These are phyloP conservation scores for Trichoderma atroviride DNA, from an alignment of 2,329 filamentous ascomycete genomes.

Conservation along the genomic window DNA sequence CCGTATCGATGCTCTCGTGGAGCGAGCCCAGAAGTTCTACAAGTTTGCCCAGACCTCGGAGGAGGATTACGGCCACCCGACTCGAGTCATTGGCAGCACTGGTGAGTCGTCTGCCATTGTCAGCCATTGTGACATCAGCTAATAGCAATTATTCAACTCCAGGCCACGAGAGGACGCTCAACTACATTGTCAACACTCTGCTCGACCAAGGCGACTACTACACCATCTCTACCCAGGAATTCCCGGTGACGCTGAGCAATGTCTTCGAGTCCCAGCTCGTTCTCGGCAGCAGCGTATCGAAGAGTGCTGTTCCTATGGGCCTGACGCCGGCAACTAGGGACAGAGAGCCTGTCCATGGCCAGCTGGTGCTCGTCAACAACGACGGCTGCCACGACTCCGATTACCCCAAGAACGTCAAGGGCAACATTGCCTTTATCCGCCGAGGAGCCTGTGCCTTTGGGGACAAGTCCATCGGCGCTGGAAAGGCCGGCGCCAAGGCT, in stretches of 20 bases:
- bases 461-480: constrained; percentile 68
- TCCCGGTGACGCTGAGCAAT: constrained; percentile 63
- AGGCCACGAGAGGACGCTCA: constrained; percentile 66
- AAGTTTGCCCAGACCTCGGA: constrained; percentile 61
- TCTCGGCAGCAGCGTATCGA: constrained; percentile 54
- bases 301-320: constrained; percentile 59
- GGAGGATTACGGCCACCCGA: constrained; percentile 67
- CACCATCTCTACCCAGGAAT: constrained; percentile 62
- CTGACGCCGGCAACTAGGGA: constrained; percentile 67
- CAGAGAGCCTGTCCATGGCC: constrained; percentile 60
- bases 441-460: constrained; percentile 74
- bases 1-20: constrained; percentile 56
- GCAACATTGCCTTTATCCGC: constrained; percentile 69
- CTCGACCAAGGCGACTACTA: constrained; percentile 63
- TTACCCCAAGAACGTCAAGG: constrained; percentile 60
- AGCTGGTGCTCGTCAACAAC: constrained; percentile 62
- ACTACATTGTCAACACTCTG: constrained; percentile 62
- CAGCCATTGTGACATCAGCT: not conserved
- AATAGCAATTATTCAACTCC: constrained; percentile 8
- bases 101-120: constrained; percentile 45
- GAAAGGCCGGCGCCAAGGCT: constrained; percentile 68
- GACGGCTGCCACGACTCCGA: constrained; percentile 66
- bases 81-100: constrained; percentile 69
- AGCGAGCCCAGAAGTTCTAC: constrained; percentile 63
- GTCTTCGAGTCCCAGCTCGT: constrained; percentile 62